Conservation (phyloP, 2,329 filamentous ascomycete genomes). For the Dactylellina drechsleri region DNA sequence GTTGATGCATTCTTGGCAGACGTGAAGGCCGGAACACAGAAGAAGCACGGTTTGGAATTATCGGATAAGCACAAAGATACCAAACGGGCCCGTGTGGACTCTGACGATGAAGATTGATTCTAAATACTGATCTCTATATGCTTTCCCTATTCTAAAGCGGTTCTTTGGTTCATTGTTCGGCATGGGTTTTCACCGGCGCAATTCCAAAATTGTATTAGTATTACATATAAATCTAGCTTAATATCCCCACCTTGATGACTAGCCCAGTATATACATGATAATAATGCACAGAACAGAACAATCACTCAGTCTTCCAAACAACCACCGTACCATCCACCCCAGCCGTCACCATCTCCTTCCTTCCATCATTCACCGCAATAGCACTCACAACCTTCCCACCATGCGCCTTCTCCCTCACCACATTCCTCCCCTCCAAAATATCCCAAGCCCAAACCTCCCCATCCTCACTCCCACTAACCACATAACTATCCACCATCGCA, state of each 20-base stretch:
- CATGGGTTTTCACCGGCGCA: conserved; percentile 25
- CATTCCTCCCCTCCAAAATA: conserved; percentile 57
- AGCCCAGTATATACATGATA: too few species aligned
- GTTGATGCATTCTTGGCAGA: conserved; percentile 93
- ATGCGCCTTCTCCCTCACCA: conserved; percentile 56
- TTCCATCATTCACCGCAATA: conserved; percentile 56
- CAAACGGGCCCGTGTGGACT: conserved; percentile 61
- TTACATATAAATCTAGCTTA: conserved; percentile 25
- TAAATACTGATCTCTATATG: background rate
- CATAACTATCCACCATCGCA: conserved; percentile 57
- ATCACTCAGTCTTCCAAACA: conserved; percentile 40
- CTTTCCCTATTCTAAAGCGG: conserved; percentile 23
- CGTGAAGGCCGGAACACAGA: conserved; percentile 73
- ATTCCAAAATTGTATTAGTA: conserved; percentile 20
- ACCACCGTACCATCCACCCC: conserved; percentile 57
- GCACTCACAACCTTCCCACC: conserved; percentile 57
- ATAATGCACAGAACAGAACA: too few species aligned
- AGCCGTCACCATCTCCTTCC: conserved; percentile 58
- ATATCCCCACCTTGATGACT: background rate
- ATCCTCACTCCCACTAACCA: conserved; percentile 58
- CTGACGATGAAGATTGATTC: conserved; percentile 78
- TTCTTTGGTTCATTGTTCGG: background rate
- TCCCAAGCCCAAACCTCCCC: conserved; percentile 58
- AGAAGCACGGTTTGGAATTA: conserved; percentile 78
- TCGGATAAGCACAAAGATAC: conserved; percentile 65